Conservation (phyloP, 331 rosid species). For the Telfairia occidentalis region DNA sequence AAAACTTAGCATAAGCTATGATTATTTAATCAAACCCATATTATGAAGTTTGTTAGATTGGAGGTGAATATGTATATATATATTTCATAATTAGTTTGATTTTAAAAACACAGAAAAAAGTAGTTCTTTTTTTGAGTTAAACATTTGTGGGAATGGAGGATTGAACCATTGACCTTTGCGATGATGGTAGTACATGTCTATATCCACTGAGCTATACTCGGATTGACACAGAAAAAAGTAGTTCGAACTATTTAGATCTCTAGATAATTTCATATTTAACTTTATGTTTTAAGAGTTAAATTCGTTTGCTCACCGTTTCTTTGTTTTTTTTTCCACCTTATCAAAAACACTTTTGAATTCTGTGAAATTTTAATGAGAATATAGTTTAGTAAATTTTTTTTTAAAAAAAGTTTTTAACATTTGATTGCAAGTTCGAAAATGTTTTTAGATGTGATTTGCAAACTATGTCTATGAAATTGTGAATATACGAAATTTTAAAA, state of each 20-base stretch:
- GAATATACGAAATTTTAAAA: too few species aligned
- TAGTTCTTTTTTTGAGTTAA: too few species aligned
- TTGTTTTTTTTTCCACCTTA: neutral
- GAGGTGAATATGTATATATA: neutral
- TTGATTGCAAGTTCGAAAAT: neutral
- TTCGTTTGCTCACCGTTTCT: neutral
- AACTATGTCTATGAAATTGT: too few species aligned
- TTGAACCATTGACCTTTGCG: too few species aligned
- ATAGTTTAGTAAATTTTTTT: neutral
- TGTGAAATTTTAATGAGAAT: neutral
- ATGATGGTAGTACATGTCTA: too few species aligned
- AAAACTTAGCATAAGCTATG: neutral
- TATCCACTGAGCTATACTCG: too few species aligned
- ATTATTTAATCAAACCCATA: slow-evolving; percentile 1
- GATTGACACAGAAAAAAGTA: too few species aligned
- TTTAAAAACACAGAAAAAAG: neutral
- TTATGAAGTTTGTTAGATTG: neutral
- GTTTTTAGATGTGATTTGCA: neutral
- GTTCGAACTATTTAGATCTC: neutral
- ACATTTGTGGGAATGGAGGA: too few species aligned
- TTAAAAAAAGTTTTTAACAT: neutral
- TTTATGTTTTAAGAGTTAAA: neutral
- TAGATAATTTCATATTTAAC: neutral
- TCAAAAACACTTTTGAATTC: neutral
- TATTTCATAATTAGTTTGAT: neutral